Evolutionary conservation across 306 rosid genomes (phyloP).

Genomic region (Herpetospermum pedunculosum): DNA sequence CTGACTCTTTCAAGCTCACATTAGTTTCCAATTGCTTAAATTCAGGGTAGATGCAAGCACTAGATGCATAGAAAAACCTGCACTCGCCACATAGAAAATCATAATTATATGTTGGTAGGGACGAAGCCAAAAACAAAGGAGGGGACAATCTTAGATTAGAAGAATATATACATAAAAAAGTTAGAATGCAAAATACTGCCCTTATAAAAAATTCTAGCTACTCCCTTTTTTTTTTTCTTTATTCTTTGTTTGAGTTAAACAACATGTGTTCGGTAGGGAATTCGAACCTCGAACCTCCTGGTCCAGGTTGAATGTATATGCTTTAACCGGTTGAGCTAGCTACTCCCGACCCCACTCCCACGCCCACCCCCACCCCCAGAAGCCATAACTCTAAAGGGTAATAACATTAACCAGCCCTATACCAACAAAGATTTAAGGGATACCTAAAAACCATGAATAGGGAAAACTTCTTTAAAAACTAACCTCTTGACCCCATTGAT

Average conservation of each 20-base stretch:
- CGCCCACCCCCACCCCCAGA: not conserved
- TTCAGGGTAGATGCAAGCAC: conserved; percentile 98
- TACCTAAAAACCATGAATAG: not conserved
- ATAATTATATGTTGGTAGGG: not conserved
- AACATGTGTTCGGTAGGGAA: no score
- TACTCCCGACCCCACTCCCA: not conserved
- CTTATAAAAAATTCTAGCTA: not conserved
- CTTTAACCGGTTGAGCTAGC: no score
- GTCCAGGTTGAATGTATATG: no score
- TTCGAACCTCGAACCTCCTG: no score
- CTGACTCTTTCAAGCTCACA: conserved; percentile 97
- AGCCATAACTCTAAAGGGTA: not conserved
- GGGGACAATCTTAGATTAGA: not conserved
- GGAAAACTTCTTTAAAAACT: conserved; percentile 3
- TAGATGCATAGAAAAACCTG: conserved; percentile 96
- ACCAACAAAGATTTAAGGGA: not conserved
- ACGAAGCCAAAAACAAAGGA: not conserved
- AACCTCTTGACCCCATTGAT: conserved; percentile 84
- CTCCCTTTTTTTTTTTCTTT: no score
- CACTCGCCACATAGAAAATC: not conserved
- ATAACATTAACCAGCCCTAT: not conserved
- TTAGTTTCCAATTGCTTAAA: conserved; percentile 90
- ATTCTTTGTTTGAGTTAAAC: no score
- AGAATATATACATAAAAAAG: not conserved
- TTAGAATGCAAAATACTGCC: not conserved